Evolutionary conservation across 768 basidiomycete genomes (phyloP).

Genomic region (Kwoniella bestiolae): DNA sequence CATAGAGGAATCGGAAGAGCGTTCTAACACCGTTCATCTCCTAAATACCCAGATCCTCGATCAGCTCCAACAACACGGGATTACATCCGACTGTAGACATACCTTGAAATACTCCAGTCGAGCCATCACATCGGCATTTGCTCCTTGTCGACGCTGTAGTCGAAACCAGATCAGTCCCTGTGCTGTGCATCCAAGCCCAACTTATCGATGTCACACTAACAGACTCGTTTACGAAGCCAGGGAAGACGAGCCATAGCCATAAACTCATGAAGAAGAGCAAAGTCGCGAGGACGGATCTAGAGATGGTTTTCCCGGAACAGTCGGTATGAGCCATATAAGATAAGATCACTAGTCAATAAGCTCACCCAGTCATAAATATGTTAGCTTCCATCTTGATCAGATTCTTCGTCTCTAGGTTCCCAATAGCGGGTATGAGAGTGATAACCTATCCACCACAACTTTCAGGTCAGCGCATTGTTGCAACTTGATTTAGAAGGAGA

Average conservation of each 20-base stretch:
- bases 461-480: too few species aligned
- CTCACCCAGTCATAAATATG: slow-evolving; percentile 41
- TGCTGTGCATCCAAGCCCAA: background rate
- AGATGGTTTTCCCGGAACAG: too few species aligned
- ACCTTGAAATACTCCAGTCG: slow-evolving; percentile 47
- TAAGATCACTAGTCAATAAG: slow-evolving; percentile 6
- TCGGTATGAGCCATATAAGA: background rate
- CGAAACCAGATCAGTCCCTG: background rate
- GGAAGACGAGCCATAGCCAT: slow-evolving; percentile 40
- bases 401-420: slow-evolving; percentile 34
- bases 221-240: slow-evolving; percentile 45
- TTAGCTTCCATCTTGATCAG: slow-evolving; percentile 46
- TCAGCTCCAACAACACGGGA: background rate
- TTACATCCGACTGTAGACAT: background rate
- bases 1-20: slow-evolving; percentile 39
- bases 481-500: too few species aligned
- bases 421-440: slow-evolving; percentile 23
- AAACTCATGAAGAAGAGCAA: slow-evolving; percentile 26
- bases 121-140: slow-evolving; percentile 44
- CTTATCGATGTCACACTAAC: too few species aligned
- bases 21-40: slow-evolving; percentile 40
- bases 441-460: too few species aligned
- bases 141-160: slow-evolving; percentile 37
- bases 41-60: background rate
- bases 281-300: slow-evolving; percentile 26